Base-by-base conservation (phyloP, 371 early-diverging fungal genomes). In the Mucor lusitanicus region DNA sequence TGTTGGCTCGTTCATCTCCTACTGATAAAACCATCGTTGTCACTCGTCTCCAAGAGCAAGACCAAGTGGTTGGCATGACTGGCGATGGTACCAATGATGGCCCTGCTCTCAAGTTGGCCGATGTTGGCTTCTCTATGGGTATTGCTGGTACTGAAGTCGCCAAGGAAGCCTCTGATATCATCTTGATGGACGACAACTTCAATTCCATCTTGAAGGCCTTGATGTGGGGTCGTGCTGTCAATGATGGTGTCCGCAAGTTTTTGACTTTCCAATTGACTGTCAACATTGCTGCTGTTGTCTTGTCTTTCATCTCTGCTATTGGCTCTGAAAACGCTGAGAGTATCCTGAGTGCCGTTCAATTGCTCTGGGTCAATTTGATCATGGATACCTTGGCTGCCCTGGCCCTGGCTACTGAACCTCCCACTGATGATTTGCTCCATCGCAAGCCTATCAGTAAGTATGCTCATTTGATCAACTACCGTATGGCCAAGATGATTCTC, bases 51-150 rank as follows among this genome's bases (percentile, higher is more conserved):
- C 93, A 96, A 78, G 88, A 90, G 62, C 85, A 93, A 55, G 95
- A 92, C 28, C 95, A 97, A 73, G 92, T 97, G 23, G 98, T 98
- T 21, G 97, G 94, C 23, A 95, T 97, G 78, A 98, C 97, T 5
- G 97, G 98, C 59, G 98, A 98, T 80, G 99, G 98, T 54, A 95
- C 98, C 59, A 99, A 98, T 84, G 99, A 99, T 79, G 97, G 93
- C 2, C 98, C 97, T 25, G 96, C 98, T 3, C 88, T 99, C 50
- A 95, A 95, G 78, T 78, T 90, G 74, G 98, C 98, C 32, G 96
- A 99, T 79, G 95, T 99, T 61, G 99, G 99, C 13, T 98, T 98
- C 79, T 87, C 91, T 65, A 97, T 98, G 99, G 99, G 99, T 60
- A 94, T 97, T 71, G 84, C 94, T 42, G 99, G 99, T 57, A 97